A percentile compares a stretch with the other conserved stretches of the same genome.
Evolutionary conservation across 306 rosid genomes (phyloP).

Genomic region (Vigna nakashimae): DNA sequence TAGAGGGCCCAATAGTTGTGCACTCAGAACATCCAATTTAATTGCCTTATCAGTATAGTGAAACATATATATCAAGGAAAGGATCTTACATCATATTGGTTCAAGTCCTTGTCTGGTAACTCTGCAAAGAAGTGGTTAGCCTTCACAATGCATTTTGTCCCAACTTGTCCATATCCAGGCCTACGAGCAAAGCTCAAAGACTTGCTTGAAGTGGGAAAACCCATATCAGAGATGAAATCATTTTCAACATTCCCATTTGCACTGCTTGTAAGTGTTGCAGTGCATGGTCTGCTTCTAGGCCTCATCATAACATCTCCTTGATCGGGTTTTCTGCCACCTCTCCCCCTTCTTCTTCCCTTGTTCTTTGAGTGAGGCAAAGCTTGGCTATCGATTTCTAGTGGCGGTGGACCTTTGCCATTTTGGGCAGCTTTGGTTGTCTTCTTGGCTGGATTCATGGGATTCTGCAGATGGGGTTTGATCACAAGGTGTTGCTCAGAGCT

Average conservation of each 20-base stretch:
- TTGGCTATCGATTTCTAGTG: constrained; percentile 61
- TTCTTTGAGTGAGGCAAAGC: constrained; percentile 64
- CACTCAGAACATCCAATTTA: constrained; percentile 41
- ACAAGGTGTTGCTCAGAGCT: constrained; percentile 89
- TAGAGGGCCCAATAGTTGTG: constrained; percentile 52
- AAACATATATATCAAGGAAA: constrained; percentile 32
- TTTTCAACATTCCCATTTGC: constrained; percentile 51
- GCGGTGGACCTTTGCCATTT: constrained; percentile 80
- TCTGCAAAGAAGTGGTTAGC: constrained; percentile 96
- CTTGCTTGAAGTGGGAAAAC: constrained; percentile 83
- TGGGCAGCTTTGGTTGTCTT: constrained; percentile 70
- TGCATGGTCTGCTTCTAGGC: constrained; percentile 81
- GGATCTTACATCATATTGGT: constrained; percentile 90
- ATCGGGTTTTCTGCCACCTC: constrained; percentile 88
- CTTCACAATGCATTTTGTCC: constrained; percentile 84
- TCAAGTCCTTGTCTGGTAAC: constrained; percentile 94
- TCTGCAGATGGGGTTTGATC: constrained; percentile 83
- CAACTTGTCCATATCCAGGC: constrained; percentile 93
- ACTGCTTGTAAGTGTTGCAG: constrained; percentile 44
- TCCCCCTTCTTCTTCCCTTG: constrained; percentile 83
- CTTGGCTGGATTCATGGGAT: constrained; percentile 62
- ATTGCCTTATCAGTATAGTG: constrained; percentile 16
- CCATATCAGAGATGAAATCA: constrained; percentile 57
- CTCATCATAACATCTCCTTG: constrained; percentile 78
- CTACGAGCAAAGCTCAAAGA: constrained; percentile 75